A percentile compares a stretch with the other conserved stretches of the same genome.
These are phyloP conservation scores for Rhododendron mucronatum DNA, from an alignment of 148 eudicot genomes.

Conservation along the genomic window DNA sequence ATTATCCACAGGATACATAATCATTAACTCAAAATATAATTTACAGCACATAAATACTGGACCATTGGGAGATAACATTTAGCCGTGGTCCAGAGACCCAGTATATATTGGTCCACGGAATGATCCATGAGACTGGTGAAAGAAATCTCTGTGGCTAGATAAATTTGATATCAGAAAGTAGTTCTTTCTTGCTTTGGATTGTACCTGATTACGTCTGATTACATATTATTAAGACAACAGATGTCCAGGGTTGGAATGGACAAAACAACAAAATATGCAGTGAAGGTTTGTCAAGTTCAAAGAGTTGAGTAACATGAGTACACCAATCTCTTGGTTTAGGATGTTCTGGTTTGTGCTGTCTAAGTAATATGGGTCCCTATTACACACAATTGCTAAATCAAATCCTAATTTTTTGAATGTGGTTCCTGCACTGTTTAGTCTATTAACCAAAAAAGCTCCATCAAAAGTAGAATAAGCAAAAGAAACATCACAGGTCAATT, in stretches of 20 bases:
- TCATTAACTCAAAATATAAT: neutral
- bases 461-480: neutral
- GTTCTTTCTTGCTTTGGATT: neutral
- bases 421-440: neutral
- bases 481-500: neutral
- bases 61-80: neutral
- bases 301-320: neutral
- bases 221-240: neutral
- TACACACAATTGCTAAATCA: neutral
- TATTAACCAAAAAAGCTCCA: neutral
- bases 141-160: neutral
- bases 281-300: neutral
- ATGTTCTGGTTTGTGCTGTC: neutral
- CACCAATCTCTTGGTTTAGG: neutral
- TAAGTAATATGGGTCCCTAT: neutral
- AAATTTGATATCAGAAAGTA: too few relatives aligned
- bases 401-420: neutral
- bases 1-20: neutral
- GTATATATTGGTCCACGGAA: neutral
- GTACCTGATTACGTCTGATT: too few relatives aligned
- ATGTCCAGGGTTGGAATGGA: neutral
- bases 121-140: neutral
- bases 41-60: neutral
- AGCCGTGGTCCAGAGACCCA: neutral
- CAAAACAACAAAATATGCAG: neutral